phyloP scores from a whole-genome alignment of 305 asterid species.

The Coffea humblotiana region DNA sequence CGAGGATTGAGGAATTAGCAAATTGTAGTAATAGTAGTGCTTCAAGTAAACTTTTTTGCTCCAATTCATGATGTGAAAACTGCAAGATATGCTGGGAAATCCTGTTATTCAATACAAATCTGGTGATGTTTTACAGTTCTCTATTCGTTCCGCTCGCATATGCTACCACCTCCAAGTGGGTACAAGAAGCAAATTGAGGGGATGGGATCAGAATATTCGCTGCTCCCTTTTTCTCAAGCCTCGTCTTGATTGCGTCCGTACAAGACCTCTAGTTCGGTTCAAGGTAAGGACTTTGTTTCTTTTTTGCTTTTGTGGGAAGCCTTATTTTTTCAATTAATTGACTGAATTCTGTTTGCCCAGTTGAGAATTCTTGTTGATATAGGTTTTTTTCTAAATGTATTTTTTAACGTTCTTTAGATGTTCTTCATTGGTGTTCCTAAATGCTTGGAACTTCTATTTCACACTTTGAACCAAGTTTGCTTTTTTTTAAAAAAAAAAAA shows the following conservation, averaged over 20 bases:
- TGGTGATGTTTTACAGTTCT: conserved; percentile 5
- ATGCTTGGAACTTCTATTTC: neutral
- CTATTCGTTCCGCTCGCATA: neutral
- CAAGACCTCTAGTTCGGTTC: neutral
- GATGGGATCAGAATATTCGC: neutral
- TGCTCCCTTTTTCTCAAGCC: conserved; percentile 8
- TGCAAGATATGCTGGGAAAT: conserved; percentile 42
- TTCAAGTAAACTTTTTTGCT: neutral
- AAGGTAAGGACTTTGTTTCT: neutral
- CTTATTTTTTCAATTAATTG: neutral
- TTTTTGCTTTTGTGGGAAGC: neutral
- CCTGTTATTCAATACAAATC: conserved; percentile 27
- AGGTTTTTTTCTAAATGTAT: no score
- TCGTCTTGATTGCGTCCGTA: neutral
- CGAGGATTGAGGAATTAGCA: no score
- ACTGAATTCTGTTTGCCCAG: neutral
- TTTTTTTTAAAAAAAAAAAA: no score
- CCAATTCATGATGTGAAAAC: conserved; percentile 8
- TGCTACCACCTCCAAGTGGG: neutral
- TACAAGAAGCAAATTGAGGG: neutral
- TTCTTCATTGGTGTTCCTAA: neutral
- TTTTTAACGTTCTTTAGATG: no score
- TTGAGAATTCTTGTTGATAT: neutral
- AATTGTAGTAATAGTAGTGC: no score
- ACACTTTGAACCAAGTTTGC: neutral